Conservation (phyloP, 2,329 filamentous ascomycete genomes). For the Elsinoe arachidis region DNA sequence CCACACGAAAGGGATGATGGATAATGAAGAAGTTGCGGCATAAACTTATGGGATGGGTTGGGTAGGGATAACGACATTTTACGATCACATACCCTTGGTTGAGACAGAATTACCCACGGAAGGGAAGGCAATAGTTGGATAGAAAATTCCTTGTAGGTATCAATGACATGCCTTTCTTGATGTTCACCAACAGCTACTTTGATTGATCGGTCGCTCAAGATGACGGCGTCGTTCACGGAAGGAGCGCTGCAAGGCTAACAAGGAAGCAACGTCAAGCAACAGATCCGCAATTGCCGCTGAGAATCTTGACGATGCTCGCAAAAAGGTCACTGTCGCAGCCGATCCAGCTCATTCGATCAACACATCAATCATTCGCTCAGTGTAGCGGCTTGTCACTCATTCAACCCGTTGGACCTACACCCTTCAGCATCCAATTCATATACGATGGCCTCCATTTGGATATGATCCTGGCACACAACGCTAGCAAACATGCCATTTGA, state of each 20-base stretch:
- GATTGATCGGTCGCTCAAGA: background rate
- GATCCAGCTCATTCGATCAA: background rate
- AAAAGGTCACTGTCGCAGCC: background rate
- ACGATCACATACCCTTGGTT: constrained; percentile 4
- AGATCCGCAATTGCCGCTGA: background rate
- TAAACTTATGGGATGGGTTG: background rate
- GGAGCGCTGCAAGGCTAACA: background rate
- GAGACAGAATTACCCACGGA: background rate
- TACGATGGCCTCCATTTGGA: background rate
- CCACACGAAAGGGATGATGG: background rate
- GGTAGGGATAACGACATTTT: background rate
- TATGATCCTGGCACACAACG: background rate
- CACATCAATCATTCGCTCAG: background rate
- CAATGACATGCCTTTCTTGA: background rate
- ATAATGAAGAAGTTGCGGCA: background rate
- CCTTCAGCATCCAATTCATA: background rate
- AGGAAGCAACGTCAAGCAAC: background rate
- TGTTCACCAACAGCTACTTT: background rate
- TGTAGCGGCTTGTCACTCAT: background rate
- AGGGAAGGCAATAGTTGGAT: background rate
- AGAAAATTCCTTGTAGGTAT: constrained; percentile 3
- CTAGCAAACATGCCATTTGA: constrained; percentile 35
- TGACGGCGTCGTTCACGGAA: background rate
- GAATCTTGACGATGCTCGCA: background rate
- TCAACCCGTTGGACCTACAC: background rate